Evolutionary conservation across 1,139 yeast genomes (phyloP).

Genomic region (Yamadazyma trypodendri): DNA sequence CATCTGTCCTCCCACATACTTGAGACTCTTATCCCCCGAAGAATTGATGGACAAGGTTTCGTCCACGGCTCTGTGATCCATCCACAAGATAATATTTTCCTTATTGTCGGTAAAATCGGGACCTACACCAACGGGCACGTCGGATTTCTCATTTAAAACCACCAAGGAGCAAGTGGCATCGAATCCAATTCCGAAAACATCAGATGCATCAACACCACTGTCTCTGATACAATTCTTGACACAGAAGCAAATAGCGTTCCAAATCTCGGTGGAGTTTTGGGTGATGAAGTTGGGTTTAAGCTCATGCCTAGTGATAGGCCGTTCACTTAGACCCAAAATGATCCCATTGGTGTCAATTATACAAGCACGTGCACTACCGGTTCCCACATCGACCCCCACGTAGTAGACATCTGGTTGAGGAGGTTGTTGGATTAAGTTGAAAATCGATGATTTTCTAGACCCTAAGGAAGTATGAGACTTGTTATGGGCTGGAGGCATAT

Average conservation of each 20-base stretch:
- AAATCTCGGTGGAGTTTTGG: constrained; percentile 89
- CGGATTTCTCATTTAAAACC: constrained; percentile 64
- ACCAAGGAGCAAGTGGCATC: constrained; percentile 97
- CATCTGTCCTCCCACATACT: constrained; percentile 97
- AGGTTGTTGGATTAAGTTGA: constrained; percentile 35
- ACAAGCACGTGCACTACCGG: constrained; percentile 96
- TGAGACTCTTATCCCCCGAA: constrained; percentile 73
- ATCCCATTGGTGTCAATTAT: constrained; percentile 81
- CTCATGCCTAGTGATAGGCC: constrained; percentile 76
- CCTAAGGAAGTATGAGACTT: constrained; percentile 40
- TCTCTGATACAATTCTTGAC: constrained; percentile 72
- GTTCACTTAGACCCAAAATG: constrained; percentile 76
- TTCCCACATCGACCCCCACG: constrained; percentile 95
- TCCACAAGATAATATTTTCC: constrained; percentile 91
- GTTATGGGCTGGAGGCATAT: constrained; percentile 10
- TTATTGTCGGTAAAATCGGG: constrained; percentile 74
- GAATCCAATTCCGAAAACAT: constrained; percentile 85
- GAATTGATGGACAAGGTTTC: constrained; percentile 82
- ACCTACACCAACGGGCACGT: constrained; percentile 83
- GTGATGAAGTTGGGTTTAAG: constrained; percentile 69
- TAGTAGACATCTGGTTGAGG: constrained; percentile 59
- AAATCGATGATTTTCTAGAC: constrained; percentile 39
- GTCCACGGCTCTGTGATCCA: constrained; percentile 95
- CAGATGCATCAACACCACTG: constrained; percentile 64
- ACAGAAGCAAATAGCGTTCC: constrained; percentile 86